A percentile compares a stretch with the other conserved stretches of the same genome.
phyloP scores from a whole-genome alignment of 1,139 yeast species.

The Tardiomyces digboiensis region DNA sequence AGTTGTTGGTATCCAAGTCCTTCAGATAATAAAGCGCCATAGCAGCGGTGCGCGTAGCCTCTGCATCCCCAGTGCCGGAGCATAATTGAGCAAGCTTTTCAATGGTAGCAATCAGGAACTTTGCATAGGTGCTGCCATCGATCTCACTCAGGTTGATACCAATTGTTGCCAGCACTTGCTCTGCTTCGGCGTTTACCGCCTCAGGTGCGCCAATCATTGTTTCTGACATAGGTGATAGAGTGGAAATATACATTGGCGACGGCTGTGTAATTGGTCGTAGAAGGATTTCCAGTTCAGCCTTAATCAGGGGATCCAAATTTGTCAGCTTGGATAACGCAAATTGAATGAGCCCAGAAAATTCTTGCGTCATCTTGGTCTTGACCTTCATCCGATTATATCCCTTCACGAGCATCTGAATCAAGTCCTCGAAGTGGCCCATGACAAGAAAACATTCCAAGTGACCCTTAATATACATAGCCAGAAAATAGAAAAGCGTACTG shows the following conservation, averaged over 20 bases:
- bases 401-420: slow-evolving; percentile 14
- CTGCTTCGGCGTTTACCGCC: background rate
- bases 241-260: slow-evolving; percentile 14
- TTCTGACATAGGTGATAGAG: slow-evolving; percentile 22
- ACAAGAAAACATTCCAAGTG: slow-evolving; percentile 16
- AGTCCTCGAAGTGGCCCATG: slow-evolving; percentile 15
- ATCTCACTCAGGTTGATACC: background rate
- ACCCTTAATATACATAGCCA: slow-evolving; percentile 16
- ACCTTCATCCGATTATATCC: slow-evolving; percentile 14
- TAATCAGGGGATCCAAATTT: slow-evolving; percentile 2
- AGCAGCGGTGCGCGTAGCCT: background rate
- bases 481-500: slow-evolving; percentile 13
- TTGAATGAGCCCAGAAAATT: slow-evolving; percentile 17
- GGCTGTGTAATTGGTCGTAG: slow-evolving; percentile 15
- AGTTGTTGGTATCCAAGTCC: background rate
- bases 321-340: slow-evolving; percentile 11
- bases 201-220: slow-evolving; percentile 2
- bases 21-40: background rate
- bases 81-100: background rate
- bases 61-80: background rate
- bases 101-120: background rate
- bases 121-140: background rate
- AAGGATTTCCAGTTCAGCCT: slow-evolving; percentile 11
- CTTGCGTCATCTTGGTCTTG: slow-evolving; percentile 17
- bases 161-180: background rate